Evolutionary conservation across 805 yeast species (phyloP).

Genomic region (Cyberlindnera xishuangbannaensis): DNA sequence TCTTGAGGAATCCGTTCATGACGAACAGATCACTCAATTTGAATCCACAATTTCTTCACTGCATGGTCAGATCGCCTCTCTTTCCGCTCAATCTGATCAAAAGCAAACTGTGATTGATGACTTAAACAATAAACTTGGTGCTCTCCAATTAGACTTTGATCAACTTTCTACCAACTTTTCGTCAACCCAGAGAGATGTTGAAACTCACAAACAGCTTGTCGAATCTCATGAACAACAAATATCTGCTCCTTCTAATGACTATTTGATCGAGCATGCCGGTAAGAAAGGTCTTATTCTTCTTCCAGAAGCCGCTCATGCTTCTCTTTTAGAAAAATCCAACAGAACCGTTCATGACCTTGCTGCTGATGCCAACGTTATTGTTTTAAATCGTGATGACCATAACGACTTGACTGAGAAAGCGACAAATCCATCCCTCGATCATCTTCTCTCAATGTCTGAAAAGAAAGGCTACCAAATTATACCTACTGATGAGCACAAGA

Average conservation of each 20-base stretch:
- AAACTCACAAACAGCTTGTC: no score
- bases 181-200: slow-evolving; percentile 4
- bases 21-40: neutral
- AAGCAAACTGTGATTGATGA: slow-evolving; percentile 11
- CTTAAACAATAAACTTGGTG: slow-evolving; percentile 9
- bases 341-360: slow-evolving; percentile 20
- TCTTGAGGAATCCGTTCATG: neutral
- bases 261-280: slow-evolving; percentile 25
- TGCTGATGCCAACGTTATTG: slow-evolving; percentile 11
- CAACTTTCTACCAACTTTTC: neutral
- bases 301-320: slow-evolving; percentile 19
- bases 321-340: slow-evolving; percentile 16
- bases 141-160: slow-evolving; percentile 5
- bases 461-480: slow-evolving; percentile 17
- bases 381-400: slow-evolving; percentile 12
- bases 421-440: slow-evolving; percentile 19
- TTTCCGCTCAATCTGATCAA: slow-evolving; percentile 6
- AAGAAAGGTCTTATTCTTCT: slow-evolving; percentile 25
- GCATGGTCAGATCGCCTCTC: slow-evolving; percentile 2
- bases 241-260: slow-evolving; percentile 29
- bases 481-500: slow-evolving; percentile 14
- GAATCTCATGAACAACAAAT: slow-evolving; percentile 14
- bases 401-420: slow-evolving; percentile 17
- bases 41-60: slow-evolving; percentile 1
- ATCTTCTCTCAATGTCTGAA: slow-evolving; percentile 13